Evolutionary conservation across 164 flowering plant genomes (phyloP).

Genomic region (Chimonanthus praecox): DNA sequence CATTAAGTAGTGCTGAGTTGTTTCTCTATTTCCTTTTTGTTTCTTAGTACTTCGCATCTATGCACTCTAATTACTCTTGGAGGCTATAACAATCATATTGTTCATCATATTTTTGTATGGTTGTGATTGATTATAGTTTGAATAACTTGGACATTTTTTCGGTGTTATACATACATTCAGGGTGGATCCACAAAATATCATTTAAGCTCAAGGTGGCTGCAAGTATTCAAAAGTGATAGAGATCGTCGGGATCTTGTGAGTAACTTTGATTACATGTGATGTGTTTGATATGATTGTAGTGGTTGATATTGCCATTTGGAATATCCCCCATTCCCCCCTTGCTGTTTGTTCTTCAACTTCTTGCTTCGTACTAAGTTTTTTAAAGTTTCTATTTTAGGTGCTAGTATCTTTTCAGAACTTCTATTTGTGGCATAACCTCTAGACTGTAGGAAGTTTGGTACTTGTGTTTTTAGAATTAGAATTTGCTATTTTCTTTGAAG

Average conservation of each 20-base stretch:
- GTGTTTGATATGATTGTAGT: neutral
- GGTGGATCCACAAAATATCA: slow-evolving; percentile 98
- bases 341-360: neutral
- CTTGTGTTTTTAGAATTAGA: slow-evolving; percentile 1
- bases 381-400: neutral
- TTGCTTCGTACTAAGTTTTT: neutral
- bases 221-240: slow-evolving; percentile 81
- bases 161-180: slow-evolving; percentile 26
- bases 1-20: too few species aligned
- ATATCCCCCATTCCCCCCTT: neutral
- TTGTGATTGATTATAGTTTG: neutral
- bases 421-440: neutral
- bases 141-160: neutral
- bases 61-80: neutral
- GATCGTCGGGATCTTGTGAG: slow-evolving; percentile 99
- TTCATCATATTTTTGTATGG: neutral
- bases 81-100: neutral
- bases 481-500: neutral
- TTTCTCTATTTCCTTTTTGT: neutral
- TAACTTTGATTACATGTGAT: slow-evolving; percentile 7
- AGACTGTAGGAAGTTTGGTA: neutral
- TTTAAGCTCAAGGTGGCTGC: slow-evolving; percentile 78
- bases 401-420: neutral
- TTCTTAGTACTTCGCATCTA: neutral
- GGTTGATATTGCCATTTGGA: neutral